These are phyloP conservation scores for Exserohilum turcica DNA, from an alignment of 2,329 filamentous ascomycete genomes.

Conservation along the genomic window DNA sequence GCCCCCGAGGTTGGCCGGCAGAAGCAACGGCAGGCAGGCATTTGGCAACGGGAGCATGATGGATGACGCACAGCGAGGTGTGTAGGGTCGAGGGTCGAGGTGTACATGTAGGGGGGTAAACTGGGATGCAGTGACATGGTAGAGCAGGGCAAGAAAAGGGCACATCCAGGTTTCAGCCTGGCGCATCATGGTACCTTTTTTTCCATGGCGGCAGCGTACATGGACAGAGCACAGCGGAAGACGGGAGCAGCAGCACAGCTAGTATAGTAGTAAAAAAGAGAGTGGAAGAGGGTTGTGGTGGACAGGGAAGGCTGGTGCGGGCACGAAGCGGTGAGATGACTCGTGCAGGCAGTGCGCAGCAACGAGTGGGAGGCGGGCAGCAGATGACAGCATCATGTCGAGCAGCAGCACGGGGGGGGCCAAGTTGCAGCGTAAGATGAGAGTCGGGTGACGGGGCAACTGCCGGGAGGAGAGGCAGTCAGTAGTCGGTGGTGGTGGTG, in stretches of 20 bases:
- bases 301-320: slow-evolving; percentile 31
- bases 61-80: slow-evolving; percentile 24
- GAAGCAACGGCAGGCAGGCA: slow-evolving; percentile 12
- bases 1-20: slow-evolving; percentile 17
- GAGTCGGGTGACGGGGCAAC: slow-evolving; percentile 37
- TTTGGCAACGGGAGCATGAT: slow-evolving; percentile 12
- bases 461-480: slow-evolving; percentile 20
- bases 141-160: slow-evolving; percentile 12
- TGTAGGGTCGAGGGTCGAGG: too few species aligned
- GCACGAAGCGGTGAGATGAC: slow-evolving; percentile 45
- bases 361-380: slow-evolving; percentile 25
- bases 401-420: slow-evolving; percentile 9
- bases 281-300: too few species aligned
- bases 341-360: slow-evolving; percentile 29
- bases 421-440: slow-evolving; percentile 21
- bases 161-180: too few species aligned
- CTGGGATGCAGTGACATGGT: slow-evolving; percentile 22
- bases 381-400: slow-evolving; percentile 42
- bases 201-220: slow-evolving; percentile 38
- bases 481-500: slow-evolving; percentile 8
- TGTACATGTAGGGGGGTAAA: too few species aligned
- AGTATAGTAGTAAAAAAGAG: too few species aligned
- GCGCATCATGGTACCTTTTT: too few species aligned
- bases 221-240: slow-evolving; percentile 17
- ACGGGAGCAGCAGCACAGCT: slow-evolving; percentile 38